These are phyloP conservation scores for Penicillium waksmanii DNA, from an alignment of 495 filamentous ascomycete genomes.

Conservation along the genomic window DNA sequence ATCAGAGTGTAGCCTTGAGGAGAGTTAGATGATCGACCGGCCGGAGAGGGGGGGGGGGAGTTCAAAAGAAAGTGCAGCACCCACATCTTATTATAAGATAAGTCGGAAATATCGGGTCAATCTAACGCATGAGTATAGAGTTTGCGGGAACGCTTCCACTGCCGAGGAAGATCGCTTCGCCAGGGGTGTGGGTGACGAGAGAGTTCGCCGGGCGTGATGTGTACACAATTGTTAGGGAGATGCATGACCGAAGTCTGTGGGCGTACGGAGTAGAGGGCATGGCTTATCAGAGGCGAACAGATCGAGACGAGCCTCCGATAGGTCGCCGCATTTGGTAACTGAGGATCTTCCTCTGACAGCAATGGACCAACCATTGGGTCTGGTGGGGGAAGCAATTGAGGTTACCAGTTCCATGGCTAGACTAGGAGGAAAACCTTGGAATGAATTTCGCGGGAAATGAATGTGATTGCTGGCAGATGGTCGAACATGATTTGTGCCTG, in stretches of 20 bases:
- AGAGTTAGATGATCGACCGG: conserved; percentile 19
- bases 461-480: conserved; percentile 9
- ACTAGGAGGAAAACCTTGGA: conserved; percentile 16
- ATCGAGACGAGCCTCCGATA: not conserved
- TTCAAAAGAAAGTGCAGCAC: conserved; percentile 16
- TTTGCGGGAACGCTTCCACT: conserved; percentile 24
- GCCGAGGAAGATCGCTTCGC: conserved; percentile 19
- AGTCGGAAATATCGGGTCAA: conserved; percentile 1
- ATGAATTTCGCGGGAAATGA: conserved; percentile 15
- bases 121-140: conserved; percentile 16
- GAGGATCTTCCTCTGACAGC: conserved; percentile 24
- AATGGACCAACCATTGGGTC: conserved; percentile 14
- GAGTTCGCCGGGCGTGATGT: conserved; percentile 22
- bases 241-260: conserved; percentile 10
- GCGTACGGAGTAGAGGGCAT: conserved; percentile 7
- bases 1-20: conserved; percentile 25
- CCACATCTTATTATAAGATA: conserved; percentile 30
- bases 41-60: conserved; percentile 7
- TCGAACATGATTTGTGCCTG: conserved; percentile 22
- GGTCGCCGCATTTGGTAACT: not conserved
- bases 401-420: conserved; percentile 21
- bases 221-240: conserved; percentile 12
- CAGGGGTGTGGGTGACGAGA: conserved; percentile 15
- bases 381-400: conserved; percentile 2
- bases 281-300: conserved; percentile 20